phyloP scores from a whole-genome alignment of 805 yeast genomes.

The Candida pini region DNA sequence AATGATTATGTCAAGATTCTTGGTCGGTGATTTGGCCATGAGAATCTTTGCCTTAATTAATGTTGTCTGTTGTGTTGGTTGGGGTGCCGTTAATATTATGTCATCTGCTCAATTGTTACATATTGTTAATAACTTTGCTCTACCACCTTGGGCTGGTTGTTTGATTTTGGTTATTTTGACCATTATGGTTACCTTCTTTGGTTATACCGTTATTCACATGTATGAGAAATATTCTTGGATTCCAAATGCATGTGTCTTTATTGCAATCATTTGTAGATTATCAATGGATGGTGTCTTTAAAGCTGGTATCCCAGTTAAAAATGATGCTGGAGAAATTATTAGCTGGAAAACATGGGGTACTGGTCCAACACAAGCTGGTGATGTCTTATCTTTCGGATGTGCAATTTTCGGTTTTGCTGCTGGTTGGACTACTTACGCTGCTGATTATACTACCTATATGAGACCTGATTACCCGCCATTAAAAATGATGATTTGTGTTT shows the following conservation, averaged over 20 bases:
- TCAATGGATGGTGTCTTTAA: conserved; percentile 60
- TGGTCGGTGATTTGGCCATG: conserved; percentile 70
- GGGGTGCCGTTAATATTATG: conserved; percentile 93
- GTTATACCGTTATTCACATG: conserved; percentile 73
- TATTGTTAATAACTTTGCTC: conserved; percentile 56
- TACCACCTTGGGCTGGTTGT: conserved; percentile 93
- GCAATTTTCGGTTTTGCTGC: conserved; percentile 83
- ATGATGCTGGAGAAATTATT: conserved; percentile 11
- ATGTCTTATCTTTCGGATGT: conserved; percentile 76
- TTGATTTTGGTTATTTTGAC: conserved; percentile 64
- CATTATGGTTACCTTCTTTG: conserved; percentile 71
- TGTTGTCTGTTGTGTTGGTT: conserved; percentile 83
- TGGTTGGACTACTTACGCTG: conserved; percentile 91
- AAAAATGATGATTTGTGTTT: conserved; percentile 60
- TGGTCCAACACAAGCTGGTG: conserved; percentile 70
- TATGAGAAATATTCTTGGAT: conserved; percentile 89
- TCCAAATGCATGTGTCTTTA: conserved; percentile 67
- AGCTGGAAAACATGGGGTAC: conserved; percentile 29
- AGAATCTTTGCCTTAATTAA: conserved; percentile 75
- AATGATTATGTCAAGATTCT: conserved; percentile 72
- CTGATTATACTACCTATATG: conserved; percentile 89
- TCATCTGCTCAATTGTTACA: conserved; percentile 80
- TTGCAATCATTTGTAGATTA: conserved; percentile 75
- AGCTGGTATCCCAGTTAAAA: conserved; percentile 35
- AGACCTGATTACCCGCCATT: conserved; percentile 53